Conservation (phyloP, 352 stramenopile genomes). For the Aphanomyces euteiches region DNA sequence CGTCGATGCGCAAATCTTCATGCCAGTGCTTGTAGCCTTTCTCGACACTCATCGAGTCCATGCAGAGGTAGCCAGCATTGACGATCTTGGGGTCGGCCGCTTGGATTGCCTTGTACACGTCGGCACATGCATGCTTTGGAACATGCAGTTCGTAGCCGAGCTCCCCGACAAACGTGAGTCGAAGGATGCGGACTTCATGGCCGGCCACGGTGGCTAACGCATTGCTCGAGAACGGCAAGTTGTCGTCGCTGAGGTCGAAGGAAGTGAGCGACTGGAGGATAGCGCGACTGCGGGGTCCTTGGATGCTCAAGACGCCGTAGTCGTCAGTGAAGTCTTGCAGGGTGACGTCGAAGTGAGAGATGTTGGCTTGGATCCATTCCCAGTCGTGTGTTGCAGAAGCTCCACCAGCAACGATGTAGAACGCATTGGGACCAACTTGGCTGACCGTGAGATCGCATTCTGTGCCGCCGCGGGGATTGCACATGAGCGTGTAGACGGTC, state of each 20-base stretch:
- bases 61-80: conserved; percentile 38
- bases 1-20: conserved; percentile 34
- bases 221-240: conserved; percentile 45
- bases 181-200: conserved; percentile 34
- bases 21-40: conserved; percentile 40
- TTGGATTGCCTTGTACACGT: conserved; percentile 50
- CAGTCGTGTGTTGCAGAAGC: conserved; percentile 36
- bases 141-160: conserved; percentile 46
- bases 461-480: conserved; percentile 33
- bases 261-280: conserved; percentile 48
- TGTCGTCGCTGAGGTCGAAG: conserved; percentile 35
- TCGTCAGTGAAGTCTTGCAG: conserved; percentile 47
- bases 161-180: conserved; percentile 41
- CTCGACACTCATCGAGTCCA: conserved; percentile 37
- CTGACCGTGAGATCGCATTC: conserved; percentile 38
- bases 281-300: conserved; percentile 47
- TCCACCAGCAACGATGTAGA: conserved; percentile 37
- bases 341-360: conserved; percentile 25
- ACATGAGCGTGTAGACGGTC: conserved; percentile 39
- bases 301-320: conserved; percentile 57
- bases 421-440: conserved; percentile 31
- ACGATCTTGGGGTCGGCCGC: conserved; percentile 31
- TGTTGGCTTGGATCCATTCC: conserved; percentile 32
- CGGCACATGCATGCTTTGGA: conserved; percentile 39
- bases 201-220: conserved; percentile 47